Conservation (phyloP, 805 yeast genomes). For the Saturnispora serradocipensis region DNA sequence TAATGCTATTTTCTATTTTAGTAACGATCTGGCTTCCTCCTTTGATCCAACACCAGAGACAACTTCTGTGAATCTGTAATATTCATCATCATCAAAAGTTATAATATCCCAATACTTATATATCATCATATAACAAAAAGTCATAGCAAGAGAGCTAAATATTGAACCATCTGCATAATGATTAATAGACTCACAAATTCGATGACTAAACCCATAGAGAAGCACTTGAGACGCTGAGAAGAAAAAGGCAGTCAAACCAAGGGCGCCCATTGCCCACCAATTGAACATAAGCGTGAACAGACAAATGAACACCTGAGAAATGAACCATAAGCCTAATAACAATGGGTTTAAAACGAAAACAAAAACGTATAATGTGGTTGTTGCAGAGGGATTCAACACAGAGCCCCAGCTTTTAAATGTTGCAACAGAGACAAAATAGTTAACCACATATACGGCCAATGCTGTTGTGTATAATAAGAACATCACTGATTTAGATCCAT, state of each 20-base stretch:
- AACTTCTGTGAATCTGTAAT: constrained; percentile 32
- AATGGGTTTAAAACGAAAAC: constrained; percentile 65
- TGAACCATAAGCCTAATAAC: constrained; percentile 49
- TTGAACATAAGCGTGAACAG: constrained; percentile 53
- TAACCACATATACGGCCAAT: constrained; percentile 48
- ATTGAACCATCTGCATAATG: constrained; percentile 90
- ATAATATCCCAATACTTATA: constrained; percentile 96
- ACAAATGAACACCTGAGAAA: constrained; percentile 62
- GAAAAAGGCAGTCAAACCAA: constrained; percentile 58
- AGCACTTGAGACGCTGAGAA: constrained; percentile 75
- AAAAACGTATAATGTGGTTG: constrained; percentile 62
- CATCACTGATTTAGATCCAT: constrained; percentile 68
- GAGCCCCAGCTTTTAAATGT: constrained; percentile 65
- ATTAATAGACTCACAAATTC: constrained; percentile 59
- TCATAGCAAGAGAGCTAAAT: constrained; percentile 71
- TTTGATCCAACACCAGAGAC: constrained; percentile 17
- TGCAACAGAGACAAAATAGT: constrained; percentile 57
- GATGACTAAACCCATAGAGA: constrained; percentile 55
- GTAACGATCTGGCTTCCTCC: constrained; percentile 10
- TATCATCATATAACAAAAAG: constrained; percentile 86
- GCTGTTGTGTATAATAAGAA: constrained; percentile 44
- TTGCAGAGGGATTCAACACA: constrained; percentile 39
- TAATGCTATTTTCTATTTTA: constrained; percentile 3
- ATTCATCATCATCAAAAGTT: constrained; percentile 90
- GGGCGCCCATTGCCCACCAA: constrained; percentile 88